Conservation (phyloP, 495 filamentous ascomycete species). For the Cenococcum geophilum region DNA sequence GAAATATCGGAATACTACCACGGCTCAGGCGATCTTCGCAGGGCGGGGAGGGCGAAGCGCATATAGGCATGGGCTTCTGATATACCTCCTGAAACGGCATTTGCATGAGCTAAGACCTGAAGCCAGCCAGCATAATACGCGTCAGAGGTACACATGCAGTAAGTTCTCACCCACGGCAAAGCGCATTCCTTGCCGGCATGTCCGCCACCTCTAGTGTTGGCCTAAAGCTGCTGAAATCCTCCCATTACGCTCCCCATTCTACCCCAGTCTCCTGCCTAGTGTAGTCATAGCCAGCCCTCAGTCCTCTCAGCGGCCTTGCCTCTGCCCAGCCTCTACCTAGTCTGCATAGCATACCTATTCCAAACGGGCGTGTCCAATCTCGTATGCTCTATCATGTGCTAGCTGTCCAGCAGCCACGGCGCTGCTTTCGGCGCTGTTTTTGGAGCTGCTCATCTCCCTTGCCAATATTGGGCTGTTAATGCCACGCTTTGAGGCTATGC, state of each 20-base stretch:
- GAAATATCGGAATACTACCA: constrained; percentile 22
- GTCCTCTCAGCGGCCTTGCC: too few species aligned
- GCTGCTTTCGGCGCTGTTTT: constrained; percentile 25
- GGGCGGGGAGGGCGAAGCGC: constrained; percentile 20
- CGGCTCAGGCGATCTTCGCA: constrained; percentile 31
- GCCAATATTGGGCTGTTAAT: constrained; percentile 20
- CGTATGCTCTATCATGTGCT: too few species aligned
- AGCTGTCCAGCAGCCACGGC: constrained; percentile 23
- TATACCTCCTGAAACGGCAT: constrained; percentile 32
- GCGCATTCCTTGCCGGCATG: not conserved
- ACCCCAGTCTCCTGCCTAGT: not conserved
- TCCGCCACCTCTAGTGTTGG: not conserved
- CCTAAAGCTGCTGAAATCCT: not conserved
- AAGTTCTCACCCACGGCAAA: not conserved
- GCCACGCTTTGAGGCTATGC: constrained; percentile 22
- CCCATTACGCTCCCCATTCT: not conserved
- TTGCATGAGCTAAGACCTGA: constrained; percentile 24
- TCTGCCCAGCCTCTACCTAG: too few species aligned
- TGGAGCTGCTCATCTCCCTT: constrained; percentile 24
- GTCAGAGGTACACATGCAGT: constrained; percentile 11
- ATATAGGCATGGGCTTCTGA: constrained; percentile 23
- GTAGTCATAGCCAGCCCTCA: too few species aligned
- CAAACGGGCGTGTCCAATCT: not conserved
- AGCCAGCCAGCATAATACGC: constrained; percentile 15
- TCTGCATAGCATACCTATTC: not conserved